Conservation (phyloP, 2,329 filamentous ascomycete species). For the Nakataea oryzae region DNA sequence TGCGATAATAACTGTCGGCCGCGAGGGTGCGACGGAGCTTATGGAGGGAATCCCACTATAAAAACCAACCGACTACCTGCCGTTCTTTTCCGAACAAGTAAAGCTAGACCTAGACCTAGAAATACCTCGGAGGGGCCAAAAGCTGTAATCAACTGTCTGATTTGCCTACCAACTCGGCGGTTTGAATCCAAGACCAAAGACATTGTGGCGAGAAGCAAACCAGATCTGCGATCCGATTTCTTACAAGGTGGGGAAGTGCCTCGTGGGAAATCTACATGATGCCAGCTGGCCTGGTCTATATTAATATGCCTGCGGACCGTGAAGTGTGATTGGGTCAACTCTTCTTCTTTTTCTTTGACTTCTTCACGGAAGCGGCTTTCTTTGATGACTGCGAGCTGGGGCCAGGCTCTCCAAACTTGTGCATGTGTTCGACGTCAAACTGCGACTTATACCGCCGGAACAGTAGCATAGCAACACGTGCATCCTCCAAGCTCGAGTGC, state of each 20-base stretch:
- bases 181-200: no score
- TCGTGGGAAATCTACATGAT: no score
- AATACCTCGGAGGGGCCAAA: neutral
- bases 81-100: constrained; percentile 4
- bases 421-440: constrained; percentile 74
- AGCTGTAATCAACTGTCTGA: neutral
- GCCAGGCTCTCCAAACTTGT: constrained; percentile 50
- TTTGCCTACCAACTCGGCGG: no score
- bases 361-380: constrained; percentile 23
- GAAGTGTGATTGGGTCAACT: constrained; percentile 18
- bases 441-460: constrained; percentile 74
- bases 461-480: constrained; percentile 78
- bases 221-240: no score
- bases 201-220: no score
- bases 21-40: constrained; percentile 55
- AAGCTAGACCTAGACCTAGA: neutral
- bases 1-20: constrained; percentile 59
- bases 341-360: constrained; percentile 28
- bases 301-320: no score
- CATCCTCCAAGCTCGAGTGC: constrained; percentile 67
- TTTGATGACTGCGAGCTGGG: constrained; percentile 6
- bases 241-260: no score
- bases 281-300: no score
- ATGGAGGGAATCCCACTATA: constrained; percentile 60
- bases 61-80: no score